phyloP scores from a whole-genome alignment of 2,329 filamentous ascomycete species.

The Fusarium sp. region DNA sequence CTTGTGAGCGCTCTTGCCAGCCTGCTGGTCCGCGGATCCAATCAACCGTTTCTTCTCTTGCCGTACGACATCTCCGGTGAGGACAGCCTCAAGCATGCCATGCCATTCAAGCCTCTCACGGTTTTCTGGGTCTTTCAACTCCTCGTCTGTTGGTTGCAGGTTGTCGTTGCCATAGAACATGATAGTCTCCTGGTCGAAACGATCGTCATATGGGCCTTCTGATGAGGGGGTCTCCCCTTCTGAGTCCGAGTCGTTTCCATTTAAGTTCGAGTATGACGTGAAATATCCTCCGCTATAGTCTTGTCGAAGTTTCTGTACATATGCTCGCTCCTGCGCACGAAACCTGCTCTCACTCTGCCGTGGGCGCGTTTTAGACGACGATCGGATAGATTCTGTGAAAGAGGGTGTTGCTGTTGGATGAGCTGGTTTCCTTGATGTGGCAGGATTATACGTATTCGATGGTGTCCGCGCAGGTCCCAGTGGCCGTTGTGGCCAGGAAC shows the following conservation, averaged over 20 bases:
- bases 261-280: constrained; percentile 72
- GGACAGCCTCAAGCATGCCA: constrained; percentile 93
- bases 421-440: constrained; percentile 65
- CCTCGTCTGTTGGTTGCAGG: constrained; percentile 88
- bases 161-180: constrained; percentile 94
- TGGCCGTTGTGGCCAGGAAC: constrained; percentile 72
- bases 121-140: constrained; percentile 88
- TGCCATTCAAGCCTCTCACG: constrained; percentile 97
- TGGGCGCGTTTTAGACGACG: constrained; percentile 66
- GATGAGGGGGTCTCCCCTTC: constrained; percentile 93
- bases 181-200: constrained; percentile 91
- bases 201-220: constrained; percentile 85
- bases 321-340: constrained; percentile 86
- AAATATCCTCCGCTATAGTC: constrained; percentile 76
- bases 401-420: constrained; percentile 59
- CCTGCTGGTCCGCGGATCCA: constrained; percentile 74
- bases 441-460: constrained; percentile 83
- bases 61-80: constrained; percentile 96
- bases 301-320: constrained; percentile 90
- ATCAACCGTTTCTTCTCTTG: constrained; percentile 98
- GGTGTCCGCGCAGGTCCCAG: constrained; percentile 78
- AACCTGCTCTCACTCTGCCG: constrained; percentile 60
- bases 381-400: constrained; percentile 60
- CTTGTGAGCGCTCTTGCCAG: constrained; percentile 75
- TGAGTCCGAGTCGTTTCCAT: constrained; percentile 83